Base-by-base conservation (phyloP, 2,329 filamentous ascomycete genomes). In the Cephalotrichum gorgonifer region DNA sequence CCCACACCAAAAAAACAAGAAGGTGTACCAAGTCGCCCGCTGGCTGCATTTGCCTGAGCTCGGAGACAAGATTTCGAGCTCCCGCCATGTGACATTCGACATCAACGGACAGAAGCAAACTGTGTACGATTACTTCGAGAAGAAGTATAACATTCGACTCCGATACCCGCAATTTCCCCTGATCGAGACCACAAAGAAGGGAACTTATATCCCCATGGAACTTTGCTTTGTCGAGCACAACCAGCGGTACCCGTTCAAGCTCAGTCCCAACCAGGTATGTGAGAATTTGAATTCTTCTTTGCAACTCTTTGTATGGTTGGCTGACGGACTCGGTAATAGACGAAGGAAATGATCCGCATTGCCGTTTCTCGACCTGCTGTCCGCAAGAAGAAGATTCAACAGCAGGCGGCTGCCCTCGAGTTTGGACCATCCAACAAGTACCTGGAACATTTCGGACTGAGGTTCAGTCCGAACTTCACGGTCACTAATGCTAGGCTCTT, bases 281-380 rank as follows among this genome's bases (percentile, higher is more conserved):
- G 14, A 26, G 27, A 11, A 12, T 31, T 31, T 3, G 4, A 31
- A 4, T 17, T 38, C 7, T 12, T 14, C 33, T 38, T 17, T 33
- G 31, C 14, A 8, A 15, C 6, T 8, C 33, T 38, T 8, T n/a
- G 33, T 6, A 7, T 17, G 6, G 11, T 4, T 17, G 33, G n/a
- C 33, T 38, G 20, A 38, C 33, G 8, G 33, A 8, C n/a, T 38
- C 14, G 3, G 22, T 39, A 28, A 17, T 26, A 95, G 67, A 96
- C 91, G 0, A 70, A 83, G 0, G 68, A 76, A 5, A 98, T 98
- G 93, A 96, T 98, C 70, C 91, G 86, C 64, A 88, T 91, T 58
- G 90, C 91, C 0, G 91, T 95, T 4, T 88, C 85, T 6, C 76
- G 83, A 1, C 93, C 93, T 0, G 62, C 63, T 0, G 62, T 81